Base-by-base conservation (phyloP, 768 basidiomycete species). In the Hydnum rufescens region DNA sequence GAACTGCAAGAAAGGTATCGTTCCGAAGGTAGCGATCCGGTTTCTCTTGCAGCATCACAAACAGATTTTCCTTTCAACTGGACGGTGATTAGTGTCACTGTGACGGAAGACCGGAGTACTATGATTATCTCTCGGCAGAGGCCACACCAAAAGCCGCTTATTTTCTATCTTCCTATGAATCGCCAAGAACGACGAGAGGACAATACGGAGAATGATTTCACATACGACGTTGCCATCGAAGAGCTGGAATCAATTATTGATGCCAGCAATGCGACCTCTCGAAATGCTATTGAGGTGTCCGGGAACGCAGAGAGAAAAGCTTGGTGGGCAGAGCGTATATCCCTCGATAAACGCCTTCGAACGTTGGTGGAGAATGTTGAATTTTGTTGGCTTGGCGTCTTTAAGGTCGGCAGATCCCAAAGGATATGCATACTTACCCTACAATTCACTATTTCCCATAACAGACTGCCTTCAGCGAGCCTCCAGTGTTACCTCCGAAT, bases 311-410 rank as follows among this genome's bases (percentile, higher is more conserved):
- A 76, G 1, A 71, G 79, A 55, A 68, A 71, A 0, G 72, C 69
- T 1, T 97, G 95, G 95, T 99, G 95, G 95, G 77, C 75, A 32
- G 73, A 78, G 51, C 71, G 95, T 2, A 66, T 68, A 23, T 74
- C 71, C 22, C 70, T 97, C n/a, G 90, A 97, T 60, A 69, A 68
- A 46, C 73, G 88, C 23, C 62, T 99, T 60, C 70, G 75, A 53
- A 75, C 76, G 29, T 64, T 99, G 4, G 63, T 95, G 31, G 76
- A 77, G 57, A 87, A 80, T 57, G 79, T 99, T 42, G 95, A 97
- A 63, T 90, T 85, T 59, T 89, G 84, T 61, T 97, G 95, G 95
- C 71, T 99, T 2, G 93, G 95, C 1, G 89, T 82, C 22, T 96
- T 95, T 75, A 97, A 96, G 78, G 92, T 90, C 49, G 31, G 70